phyloP scores from a whole-genome alignment of 2,329 filamentous ascomycete species.

The Cytospora piceae region DNA sequence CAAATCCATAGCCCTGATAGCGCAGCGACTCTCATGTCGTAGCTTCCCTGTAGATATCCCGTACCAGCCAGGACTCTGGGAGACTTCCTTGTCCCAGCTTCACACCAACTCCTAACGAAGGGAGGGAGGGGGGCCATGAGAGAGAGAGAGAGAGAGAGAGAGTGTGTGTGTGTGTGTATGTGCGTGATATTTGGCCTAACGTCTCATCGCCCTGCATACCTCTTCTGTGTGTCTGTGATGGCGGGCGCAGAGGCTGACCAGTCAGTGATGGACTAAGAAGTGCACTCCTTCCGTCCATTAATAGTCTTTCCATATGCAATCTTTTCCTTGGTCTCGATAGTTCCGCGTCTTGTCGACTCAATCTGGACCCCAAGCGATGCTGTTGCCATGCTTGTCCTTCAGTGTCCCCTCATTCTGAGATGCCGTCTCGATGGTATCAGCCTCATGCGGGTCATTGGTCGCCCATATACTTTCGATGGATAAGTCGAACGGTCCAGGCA shows the following conservation, averaged over 20 bases:
- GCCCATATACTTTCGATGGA: conserved; percentile 88
- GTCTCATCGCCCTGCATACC: neutral
- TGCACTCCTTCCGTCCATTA: neutral
- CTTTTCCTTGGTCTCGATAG: neutral
- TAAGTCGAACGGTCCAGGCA: conserved; percentile 86
- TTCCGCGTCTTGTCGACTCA: conserved; percentile 1
- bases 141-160: too few relatives aligned
- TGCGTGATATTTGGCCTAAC: neutral
- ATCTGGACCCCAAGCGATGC: conserved; percentile 46
- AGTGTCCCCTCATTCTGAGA: conserved; percentile 41
- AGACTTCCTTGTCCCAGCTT: neutral
- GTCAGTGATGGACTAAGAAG: neutral
- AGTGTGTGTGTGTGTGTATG: too few relatives aligned
- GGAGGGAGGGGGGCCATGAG: too few relatives aligned
- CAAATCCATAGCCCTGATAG: neutral
- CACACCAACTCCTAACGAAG: neutral
- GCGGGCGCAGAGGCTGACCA: neutral
- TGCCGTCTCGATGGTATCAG: conserved; percentile 35
- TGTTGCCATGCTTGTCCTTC: conserved; percentile 48
- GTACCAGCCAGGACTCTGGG: neutral
- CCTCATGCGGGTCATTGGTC: conserved; percentile 66
- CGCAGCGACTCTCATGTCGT: neutral
- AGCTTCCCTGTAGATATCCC: neutral
- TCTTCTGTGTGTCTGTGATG: neutral
- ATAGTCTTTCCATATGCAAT: neutral